Conservation (phyloP, 345 rosid genomes). For the Physaria fendleri region DNA sequence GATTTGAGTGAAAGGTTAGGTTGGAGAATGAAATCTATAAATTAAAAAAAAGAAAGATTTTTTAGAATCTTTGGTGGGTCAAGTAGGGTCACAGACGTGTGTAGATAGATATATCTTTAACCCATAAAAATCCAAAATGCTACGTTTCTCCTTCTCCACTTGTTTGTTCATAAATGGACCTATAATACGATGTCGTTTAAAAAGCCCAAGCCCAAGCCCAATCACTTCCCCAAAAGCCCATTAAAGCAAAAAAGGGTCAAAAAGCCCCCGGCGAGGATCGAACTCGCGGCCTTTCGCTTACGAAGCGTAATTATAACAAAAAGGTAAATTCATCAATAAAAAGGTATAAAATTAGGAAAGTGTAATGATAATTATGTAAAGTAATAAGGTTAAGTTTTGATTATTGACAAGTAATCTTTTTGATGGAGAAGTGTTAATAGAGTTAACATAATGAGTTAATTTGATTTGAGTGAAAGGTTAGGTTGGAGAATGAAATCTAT, state of each 20-base stretch:
- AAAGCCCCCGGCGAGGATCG: no score
- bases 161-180: neutral
- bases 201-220: neutral
- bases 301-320: neutral
- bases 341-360: neutral
- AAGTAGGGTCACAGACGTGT: constrained; percentile 18
- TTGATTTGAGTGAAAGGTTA: constrained; percentile 15
- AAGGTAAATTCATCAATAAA: neutral
- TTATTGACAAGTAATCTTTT: neutral
- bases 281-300: no score
- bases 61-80: constrained; percentile 21
- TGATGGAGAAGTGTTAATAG: neutral
- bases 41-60: constrained; percentile 14
- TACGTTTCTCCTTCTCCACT: constrained; percentile 8
- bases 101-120: constrained; percentile 4
- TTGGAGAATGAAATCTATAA: constrained; percentile 25
- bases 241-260: no score
- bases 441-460: neutral
- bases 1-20: constrained; percentile 21
- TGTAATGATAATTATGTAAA: neutral
- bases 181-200: constrained; percentile 1
- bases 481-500: constrained; percentile 27
- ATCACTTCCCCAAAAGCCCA: neutral
- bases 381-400: neutral
- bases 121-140: neutral